Evolutionary conservation across 345 rosid species (phyloP).

Genomic region (Geranium brycei): DNA sequence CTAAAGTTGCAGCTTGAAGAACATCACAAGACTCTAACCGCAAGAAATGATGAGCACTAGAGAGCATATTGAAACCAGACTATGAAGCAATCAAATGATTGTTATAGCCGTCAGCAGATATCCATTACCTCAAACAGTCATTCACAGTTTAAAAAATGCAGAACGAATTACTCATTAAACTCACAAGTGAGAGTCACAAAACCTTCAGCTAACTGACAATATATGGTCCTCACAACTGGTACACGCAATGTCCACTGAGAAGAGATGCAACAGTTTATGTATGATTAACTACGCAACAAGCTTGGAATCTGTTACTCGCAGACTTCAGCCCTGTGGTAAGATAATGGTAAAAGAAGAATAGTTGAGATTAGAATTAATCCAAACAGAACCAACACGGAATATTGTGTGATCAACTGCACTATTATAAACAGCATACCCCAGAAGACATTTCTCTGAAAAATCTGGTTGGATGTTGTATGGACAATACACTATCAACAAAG

Average conservation of each 20-base stretch:
- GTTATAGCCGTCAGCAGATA: constrained; percentile 23
- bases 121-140: constrained; percentile 8
- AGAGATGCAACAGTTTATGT: too few relatives aligned
- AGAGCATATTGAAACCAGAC: constrained; percentile 28
- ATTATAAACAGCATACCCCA: constrained; percentile 9
- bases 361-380: too few relatives aligned
- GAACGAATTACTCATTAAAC: constrained; percentile 21
- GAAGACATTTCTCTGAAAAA: constrained; percentile 16
- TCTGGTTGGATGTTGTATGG: constrained; percentile 20
- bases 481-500: background rate
- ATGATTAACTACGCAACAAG: constrained; percentile 3
- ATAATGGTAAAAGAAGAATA: too few relatives aligned
- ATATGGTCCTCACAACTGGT: too few relatives aligned
- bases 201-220: too few relatives aligned
- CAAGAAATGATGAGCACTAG: constrained; percentile 11
- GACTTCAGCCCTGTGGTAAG: constrained; percentile 27
- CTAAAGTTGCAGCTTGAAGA: constrained; percentile 28
- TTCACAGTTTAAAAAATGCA: constrained; percentile 18
- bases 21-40: constrained; percentile 17
- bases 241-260: too few relatives aligned
- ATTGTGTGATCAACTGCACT: background rate
- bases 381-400: too few relatives aligned
- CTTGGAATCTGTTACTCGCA: constrained; percentile 12
- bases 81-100: constrained; percentile 21
- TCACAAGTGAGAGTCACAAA: background rate